Conservation (phyloP, 176 grass and related monocot species). For the Tillandsia fasciculata region DNA sequence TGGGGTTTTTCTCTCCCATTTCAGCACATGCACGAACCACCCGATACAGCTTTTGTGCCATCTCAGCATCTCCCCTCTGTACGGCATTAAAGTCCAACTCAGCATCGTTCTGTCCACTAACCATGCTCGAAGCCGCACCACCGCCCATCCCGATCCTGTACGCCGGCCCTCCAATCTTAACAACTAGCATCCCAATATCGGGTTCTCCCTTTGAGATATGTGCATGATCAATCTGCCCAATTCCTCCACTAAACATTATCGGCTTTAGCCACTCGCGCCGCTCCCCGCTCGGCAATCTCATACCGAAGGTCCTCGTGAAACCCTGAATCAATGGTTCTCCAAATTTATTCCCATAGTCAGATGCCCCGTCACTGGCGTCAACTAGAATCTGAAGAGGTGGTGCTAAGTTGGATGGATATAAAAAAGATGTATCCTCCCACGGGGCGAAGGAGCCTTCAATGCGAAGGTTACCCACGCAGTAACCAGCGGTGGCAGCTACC, state of each 20-base stretch:
- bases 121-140: conserved; percentile 92
- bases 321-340: conserved; percentile 90
- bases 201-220: conserved; percentile 69
- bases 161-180: conserved; percentile 91
- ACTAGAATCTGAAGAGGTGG: conserved; percentile 74
- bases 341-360: conserved; percentile 97
- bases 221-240: conserved; percentile 76
- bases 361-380: conserved; percentile 77
- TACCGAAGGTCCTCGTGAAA: conserved; percentile 71
- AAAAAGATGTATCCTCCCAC: conserved; percentile 79
- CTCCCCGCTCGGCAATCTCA: conserved; percentile 65
- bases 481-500: conserved; percentile 73
- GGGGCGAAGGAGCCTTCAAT: conserved; percentile 60
- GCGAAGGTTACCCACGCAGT: conserved; percentile 84
- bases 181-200: conserved; percentile 88
- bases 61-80: conserved; percentile 91
- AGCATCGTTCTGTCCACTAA: conserved; percentile 85
- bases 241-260: conserved; percentile 96
- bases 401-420: conserved; percentile 66
- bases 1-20: conserved; percentile 84
- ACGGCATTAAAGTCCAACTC: conserved; percentile 94
- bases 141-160: conserved; percentile 98
- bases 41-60: conserved; percentile 86
- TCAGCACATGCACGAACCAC: conserved; percentile 82
- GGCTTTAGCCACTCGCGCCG: conserved; percentile 90